These are phyloP conservation scores for Rhizopogon roseolus DNA, from an alignment of 768 basidiomycete genomes.

Conservation along the genomic window DNA sequence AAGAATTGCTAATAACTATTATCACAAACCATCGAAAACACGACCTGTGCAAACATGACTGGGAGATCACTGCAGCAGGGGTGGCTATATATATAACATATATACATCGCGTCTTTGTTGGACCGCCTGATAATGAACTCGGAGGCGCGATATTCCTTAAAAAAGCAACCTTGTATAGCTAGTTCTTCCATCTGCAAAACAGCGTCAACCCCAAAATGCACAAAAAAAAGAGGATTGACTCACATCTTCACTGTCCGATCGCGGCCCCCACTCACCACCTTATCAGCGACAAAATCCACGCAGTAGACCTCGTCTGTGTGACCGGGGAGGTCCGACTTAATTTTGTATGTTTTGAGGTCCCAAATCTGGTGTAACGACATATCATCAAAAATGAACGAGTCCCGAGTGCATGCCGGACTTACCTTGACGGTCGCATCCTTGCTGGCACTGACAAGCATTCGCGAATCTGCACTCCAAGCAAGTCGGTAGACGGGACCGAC, in stretches of 20 bases:
- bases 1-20: too few species aligned
- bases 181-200: constrained; percentile 24
- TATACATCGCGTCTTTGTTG: too few species aligned
- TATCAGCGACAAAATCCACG: constrained; percentile 98
- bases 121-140: too few species aligned
- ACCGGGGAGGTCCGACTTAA: constrained; percentile 90
- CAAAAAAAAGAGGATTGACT: constrained; percentile 20
- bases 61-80: too few species aligned
- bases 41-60: neutral
- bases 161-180: constrained; percentile 2
- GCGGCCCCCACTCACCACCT: constrained; percentile 95
- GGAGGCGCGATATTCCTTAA: too few species aligned
- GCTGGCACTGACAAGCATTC: constrained; percentile 89
- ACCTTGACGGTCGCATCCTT: constrained; percentile 97
- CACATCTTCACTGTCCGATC: constrained; percentile 94
- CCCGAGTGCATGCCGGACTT: constrained; percentile 14
- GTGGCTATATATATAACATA: too few species aligned
- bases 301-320: constrained; percentile 99
- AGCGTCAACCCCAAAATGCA: neutral
- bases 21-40: too few species aligned
- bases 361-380: constrained; percentile 58
- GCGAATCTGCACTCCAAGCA: constrained; percentile 91
- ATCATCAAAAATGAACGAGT: neutral
- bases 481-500: constrained; percentile 92
- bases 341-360: constrained; percentile 95